Evolutionary conservation across 306 rosid species (phyloP), one percentile per base, ranked within the genome.

Genomic region (Elaeagnus macrophylla): DNA sequence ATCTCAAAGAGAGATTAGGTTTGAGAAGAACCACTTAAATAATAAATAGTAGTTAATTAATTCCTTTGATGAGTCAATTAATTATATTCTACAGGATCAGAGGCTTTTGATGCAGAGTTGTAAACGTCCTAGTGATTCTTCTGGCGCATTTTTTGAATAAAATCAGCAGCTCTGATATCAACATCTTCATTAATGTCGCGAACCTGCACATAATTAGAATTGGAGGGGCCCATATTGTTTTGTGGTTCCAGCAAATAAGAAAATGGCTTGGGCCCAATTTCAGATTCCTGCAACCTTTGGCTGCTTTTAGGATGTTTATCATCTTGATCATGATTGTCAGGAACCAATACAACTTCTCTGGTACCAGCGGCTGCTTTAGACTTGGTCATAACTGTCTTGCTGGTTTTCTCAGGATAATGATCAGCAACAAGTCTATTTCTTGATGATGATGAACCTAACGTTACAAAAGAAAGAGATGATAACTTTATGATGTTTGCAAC

Each of bases 401-500:
- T 32, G 5, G 11, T 35, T 13, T 37, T 38, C 44, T 56, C 32
- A 25, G 32, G 32, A 25, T 25, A 5, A 25, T 25, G 32, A 25
- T 25, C 32, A 0, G 32, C 32, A 2, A 25, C 32, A 25, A 25
- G 32, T 25, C 32, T 44, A 10, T 19, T 2, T 6, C 50, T 10
- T 12, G 51, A 8, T 6, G 57, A 37, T 55, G 38, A 13, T 46
- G 77, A 79, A 40, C 67, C 67, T 48, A 12, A 63, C 6, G 64
- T 61, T 3, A 81, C 71, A 48, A 84, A 66, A 12, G 83, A 70
- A 42, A 76, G 51, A 56, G 95, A 72, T 1, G 91, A 86, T 9
- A 78, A 48, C 77, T 73, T 84, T 14, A 91, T 70, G 39, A 84
- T 25, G 65, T 82, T 91, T 39, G 86, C 73, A 48, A 82, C 81